Percentiles rank a stretch among this genome's conserved stretches.
phyloP scores from a whole-genome alignment of 164 flowering plant genomes.

The Berberis vulgaris region DNA sequence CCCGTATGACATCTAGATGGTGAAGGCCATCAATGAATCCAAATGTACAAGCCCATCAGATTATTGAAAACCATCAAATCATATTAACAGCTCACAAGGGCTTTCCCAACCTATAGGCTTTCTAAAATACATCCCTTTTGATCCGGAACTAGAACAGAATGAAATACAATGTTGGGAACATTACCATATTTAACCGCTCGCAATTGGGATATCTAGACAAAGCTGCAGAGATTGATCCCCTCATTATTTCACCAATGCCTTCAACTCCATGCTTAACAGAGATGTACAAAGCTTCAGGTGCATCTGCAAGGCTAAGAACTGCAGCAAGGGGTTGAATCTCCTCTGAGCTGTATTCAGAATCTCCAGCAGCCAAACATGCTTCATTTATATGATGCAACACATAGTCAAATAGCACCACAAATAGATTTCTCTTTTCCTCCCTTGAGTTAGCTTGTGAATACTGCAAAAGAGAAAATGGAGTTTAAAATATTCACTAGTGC shows the following conservation, averaged over 20 bases:
- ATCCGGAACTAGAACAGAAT: not conserved
- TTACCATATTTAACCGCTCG: constrained; percentile 68
- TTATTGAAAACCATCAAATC: too few relatives aligned
- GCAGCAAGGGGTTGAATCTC: constrained; percentile 74
- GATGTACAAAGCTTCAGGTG: constrained; percentile 89
- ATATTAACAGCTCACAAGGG: too few relatives aligned
- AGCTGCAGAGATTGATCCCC: constrained; percentile 62
- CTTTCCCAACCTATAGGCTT: too few relatives aligned
- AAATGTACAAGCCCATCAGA: too few relatives aligned
- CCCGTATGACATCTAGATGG: too few relatives aligned
- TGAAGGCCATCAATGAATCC: too few relatives aligned
- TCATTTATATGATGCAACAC: constrained; percentile 80
- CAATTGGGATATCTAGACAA: constrained; percentile 62
- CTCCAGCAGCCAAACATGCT: constrained; percentile 46
- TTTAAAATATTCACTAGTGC: not conserved
- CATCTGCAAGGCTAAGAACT: constrained; percentile 71
- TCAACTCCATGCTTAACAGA: constrained; percentile 87
- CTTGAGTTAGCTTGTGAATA: constrained; percentile 66
- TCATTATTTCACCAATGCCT: constrained; percentile 77
- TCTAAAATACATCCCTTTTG: too few relatives aligned
- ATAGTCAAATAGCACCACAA: constrained; percentile 78
- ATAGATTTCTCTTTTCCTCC: constrained; percentile 84
- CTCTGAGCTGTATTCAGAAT: constrained; percentile 57
- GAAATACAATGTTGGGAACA: not conserved
- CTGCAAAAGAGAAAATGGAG: constrained; percentile 37